phyloP scores from a whole-genome alignment of 495 filamentous ascomycete genomes.

The Penicillium alfredii region DNA sequence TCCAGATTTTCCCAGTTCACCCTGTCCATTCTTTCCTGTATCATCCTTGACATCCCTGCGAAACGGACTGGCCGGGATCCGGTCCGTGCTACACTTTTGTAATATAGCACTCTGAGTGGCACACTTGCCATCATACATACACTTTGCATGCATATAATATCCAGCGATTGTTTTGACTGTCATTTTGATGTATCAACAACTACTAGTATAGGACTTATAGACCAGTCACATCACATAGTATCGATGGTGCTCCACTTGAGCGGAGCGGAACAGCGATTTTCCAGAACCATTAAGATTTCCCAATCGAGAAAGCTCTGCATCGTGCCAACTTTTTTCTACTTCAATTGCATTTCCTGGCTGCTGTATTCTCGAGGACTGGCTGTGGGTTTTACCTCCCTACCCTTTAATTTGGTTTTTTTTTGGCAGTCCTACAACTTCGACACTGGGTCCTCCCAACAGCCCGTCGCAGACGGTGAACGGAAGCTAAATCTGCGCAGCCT shows the following conservation, averaged over 20 bases:
- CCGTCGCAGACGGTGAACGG: no score
- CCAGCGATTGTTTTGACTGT: no score
- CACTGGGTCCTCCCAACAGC: no score
- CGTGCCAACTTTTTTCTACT: slow-evolving; percentile 6
- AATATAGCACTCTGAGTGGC: slow-evolving; percentile 34
- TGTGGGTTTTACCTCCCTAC: no score
- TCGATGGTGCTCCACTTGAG: no score
- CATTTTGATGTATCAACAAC: slow-evolving; percentile 1
- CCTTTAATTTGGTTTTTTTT: no score
- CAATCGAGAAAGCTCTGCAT: slow-evolving; percentile 22
- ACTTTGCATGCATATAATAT: slow-evolving; percentile 12
- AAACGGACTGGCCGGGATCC: slow-evolving; percentile 21
- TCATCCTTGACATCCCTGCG: background rate
- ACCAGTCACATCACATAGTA: no score
- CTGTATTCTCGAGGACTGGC: no score
- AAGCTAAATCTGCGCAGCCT: no score
- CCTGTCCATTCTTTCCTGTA: slow-evolving; percentile 16
- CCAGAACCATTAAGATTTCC: slow-evolving; percentile 35
- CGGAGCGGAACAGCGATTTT: slow-evolving; percentile 30
- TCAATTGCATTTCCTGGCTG: slow-evolving; percentile 10
- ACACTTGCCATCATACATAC: slow-evolving; percentile 22
- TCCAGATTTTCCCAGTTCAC: slow-evolving; percentile 5
- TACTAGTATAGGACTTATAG: no score
- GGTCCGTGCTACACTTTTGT: slow-evolving; percentile 27
- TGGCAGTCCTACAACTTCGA: no score